Evolutionary conservation across 1,284 basidiomycete genomes (phyloP).

Genomic region (Papiliotrema terrestris): DNA sequence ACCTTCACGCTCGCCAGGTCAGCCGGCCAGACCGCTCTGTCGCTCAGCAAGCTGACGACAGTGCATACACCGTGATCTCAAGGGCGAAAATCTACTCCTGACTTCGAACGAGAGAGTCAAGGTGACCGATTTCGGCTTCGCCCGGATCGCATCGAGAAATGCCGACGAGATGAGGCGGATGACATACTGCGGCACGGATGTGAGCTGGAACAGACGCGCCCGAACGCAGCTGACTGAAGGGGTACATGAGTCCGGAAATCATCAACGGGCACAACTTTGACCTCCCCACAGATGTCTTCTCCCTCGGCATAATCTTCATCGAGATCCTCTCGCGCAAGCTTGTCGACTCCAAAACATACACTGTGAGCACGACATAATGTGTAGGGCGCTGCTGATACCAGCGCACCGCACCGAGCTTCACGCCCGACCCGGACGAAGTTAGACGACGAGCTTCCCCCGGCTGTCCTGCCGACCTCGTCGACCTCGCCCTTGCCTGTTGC

Average conservation of each 20-base stretch:
- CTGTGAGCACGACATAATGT: slow-evolving; percentile 36
- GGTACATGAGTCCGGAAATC: slow-evolving; percentile 73
- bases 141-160: slow-evolving; percentile 76
- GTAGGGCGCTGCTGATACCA: slow-evolving; percentile 9
- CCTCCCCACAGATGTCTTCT: slow-evolving; percentile 90
- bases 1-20: slow-evolving; percentile 83
- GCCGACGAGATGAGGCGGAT: slow-evolving; percentile 85
- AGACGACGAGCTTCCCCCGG: slow-evolving; percentile 64
- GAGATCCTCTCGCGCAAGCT: slow-evolving; percentile 83
- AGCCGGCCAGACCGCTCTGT: slow-evolving; percentile 4
- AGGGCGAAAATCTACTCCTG: slow-evolving; percentile 94
- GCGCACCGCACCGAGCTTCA: slow-evolving; percentile 71
- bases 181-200: slow-evolving; percentile 96
- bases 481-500: slow-evolving; percentile 76
- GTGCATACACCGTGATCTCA: slow-evolving; percentile 71
- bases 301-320: slow-evolving; percentile 89
- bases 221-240: slow-evolving; percentile 21
- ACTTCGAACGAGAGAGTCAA: slow-evolving; percentile 91
- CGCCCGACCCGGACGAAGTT: slow-evolving; percentile 73
- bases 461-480: slow-evolving; percentile 73
- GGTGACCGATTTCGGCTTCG: slow-evolving; percentile 92
- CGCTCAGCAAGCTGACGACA: slow-evolving; percentile 15
- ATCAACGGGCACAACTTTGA: slow-evolving; percentile 85
- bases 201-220: neutral
- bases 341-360: slow-evolving; percentile 72